Conservation (phyloP, 805 yeast genomes). For the Kluyveromyces starmeri region DNA sequence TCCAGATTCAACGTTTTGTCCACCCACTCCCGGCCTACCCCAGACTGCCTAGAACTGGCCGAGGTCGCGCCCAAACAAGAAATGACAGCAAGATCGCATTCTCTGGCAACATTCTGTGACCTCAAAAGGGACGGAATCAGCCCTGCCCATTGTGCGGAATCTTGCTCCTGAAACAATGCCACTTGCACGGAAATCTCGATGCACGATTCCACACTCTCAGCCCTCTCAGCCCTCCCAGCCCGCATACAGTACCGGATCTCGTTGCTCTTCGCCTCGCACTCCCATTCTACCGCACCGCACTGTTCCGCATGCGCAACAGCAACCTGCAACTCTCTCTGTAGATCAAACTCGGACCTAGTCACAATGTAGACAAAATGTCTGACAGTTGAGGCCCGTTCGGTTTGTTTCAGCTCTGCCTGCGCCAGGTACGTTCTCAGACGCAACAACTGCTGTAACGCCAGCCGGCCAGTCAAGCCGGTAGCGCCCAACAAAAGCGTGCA, state of each 20-base stretch:
- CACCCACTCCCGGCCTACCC: constrained; percentile 12
- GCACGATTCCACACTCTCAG: not conserved
- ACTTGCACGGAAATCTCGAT: not conserved
- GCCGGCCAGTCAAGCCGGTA: constrained; percentile 18
- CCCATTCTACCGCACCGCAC: not conserved
- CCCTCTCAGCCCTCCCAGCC: not conserved
- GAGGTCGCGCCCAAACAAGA: constrained; percentile 16
- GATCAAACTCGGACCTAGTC: constrained; percentile 1
- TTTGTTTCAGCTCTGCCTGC: not conserved
- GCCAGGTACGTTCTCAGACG: constrained; percentile 6
- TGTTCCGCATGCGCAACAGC: not conserved
- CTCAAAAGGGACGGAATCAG: constrained; percentile 3
- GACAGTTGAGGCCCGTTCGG: not conserved
- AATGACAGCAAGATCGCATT: constrained; percentile 3
- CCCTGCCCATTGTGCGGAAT: constrained; percentile 12
- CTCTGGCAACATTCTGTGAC: not conserved
- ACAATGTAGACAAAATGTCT: not conserved
- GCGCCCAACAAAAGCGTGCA: constrained; percentile 15
- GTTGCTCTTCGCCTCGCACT: not conserved
- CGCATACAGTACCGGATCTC: not conserved
- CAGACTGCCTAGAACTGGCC: constrained; percentile 7
- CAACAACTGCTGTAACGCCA: constrained; percentile 10
- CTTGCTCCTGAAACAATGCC: constrained; percentile 2
- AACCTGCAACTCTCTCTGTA: constrained; percentile 4
- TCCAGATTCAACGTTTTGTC: constrained; percentile 16